Conservation (phyloP, 768 basidiomycete species). For the Sistotremastrum suecicum region DNA sequence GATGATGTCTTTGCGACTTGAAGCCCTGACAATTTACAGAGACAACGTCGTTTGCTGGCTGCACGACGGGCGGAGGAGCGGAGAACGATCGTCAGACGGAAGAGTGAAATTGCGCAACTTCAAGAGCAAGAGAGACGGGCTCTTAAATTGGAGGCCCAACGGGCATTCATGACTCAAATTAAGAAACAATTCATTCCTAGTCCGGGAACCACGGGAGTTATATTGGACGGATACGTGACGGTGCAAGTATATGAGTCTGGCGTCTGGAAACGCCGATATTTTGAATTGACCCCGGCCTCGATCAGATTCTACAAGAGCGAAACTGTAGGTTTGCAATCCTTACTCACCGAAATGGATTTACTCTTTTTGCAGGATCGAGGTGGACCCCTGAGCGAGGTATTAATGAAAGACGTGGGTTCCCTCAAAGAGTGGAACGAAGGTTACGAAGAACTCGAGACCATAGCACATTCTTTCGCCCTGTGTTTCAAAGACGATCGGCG, state of each 20-base stretch:
- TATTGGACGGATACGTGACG: constrained; percentile 4
- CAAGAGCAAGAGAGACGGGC: constrained; percentile 1
- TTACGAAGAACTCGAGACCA: constrained; percentile 10
- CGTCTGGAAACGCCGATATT: constrained; percentile 10
- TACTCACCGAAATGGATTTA: neutral
- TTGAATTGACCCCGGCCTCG: constrained; percentile 7
- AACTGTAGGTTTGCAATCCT: constrained; percentile 4
- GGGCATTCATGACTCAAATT: constrained; percentile 3
- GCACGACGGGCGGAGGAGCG: constrained; percentile 4
- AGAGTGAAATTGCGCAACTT: constrained; percentile 6
- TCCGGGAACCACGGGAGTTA: constrained; percentile 6
- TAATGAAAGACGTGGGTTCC: constrained; percentile 5
- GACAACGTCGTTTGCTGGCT: neutral
- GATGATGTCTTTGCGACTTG: no score
- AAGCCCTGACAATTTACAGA: no score
- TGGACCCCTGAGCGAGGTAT: constrained; percentile 4
- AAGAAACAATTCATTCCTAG: constrained; percentile 5
- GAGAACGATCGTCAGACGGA: constrained; percentile 1
- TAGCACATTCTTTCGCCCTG: constrained; percentile 11
- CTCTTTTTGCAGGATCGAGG: constrained; percentile 5
- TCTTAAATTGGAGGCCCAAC: constrained; percentile 1
- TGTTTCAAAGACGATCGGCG: constrained; percentile 8
- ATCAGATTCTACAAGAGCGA: constrained; percentile 9
- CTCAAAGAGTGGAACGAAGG: constrained; percentile 10
- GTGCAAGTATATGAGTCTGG: neutral